Base-by-base conservation (phyloP, 176 grass and related monocot species). In the Sorghum bicolor region DNA sequence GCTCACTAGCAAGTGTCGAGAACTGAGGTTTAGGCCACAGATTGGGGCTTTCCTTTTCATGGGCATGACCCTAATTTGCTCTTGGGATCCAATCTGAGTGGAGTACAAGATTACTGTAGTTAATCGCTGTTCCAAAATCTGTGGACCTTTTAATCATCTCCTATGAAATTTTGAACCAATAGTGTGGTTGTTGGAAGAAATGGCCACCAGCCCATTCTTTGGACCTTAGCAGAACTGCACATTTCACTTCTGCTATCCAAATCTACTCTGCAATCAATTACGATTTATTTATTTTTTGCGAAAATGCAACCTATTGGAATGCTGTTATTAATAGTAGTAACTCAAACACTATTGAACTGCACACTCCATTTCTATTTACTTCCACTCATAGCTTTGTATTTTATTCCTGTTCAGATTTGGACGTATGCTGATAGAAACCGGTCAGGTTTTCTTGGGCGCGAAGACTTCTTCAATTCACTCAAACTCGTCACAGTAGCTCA, bases 401-500 rank as follows among this genome's bases (percentile, higher is more conserved):
- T n/a, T 22, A 66, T 47, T 28, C 26, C 71, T 14, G 8, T 84
- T 64, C 87, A 99, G 97, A 80, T 99, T 36, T 99, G 97, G 97
- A 94, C 85, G 1, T 88, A 92, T 52, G 91, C 97, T 83, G 97
- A 99, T 86, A 94, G 89, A 84, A 96, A 84, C 2, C 87, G 83
- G 52, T 93, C 91, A 70, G 91, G 96, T 75, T 99, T 93, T 70
- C 96, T 99, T 75, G 91, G 74, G 7, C 91, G 93, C 9, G 91
- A 94, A 75, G 96, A 99, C 65, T 99, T 99, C 64, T 92, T 86
- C 83, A 96, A 99, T 87, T 87, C 85, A 2, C 88, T 99, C 60
- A 92, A 89, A 64, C 89, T 99, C 63, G 91, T 99, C 60, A 96
- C 93, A 8, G 96, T 99, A 24, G 96, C 91, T 19, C 96, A 99